Evolutionary conservation across 495 filamentous ascomycete species (phyloP), one percentile per base, ranked within the genome.

Genomic region (Penicillium angulare): DNA sequence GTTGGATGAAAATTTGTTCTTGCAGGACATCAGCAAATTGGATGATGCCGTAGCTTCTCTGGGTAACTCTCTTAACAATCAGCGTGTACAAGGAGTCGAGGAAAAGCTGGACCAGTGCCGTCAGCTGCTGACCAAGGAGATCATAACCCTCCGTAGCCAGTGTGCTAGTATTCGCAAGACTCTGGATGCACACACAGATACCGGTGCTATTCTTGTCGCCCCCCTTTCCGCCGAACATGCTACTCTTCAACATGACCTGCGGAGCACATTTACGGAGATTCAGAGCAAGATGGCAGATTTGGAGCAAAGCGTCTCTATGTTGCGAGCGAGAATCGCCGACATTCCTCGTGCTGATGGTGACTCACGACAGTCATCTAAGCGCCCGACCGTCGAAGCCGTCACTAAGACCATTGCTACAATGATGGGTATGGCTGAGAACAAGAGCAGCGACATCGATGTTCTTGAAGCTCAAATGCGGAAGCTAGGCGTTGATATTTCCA

Each of bases 381-480:
- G 76, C n/a, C 95, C 93, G 2, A 97, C 92, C 0, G 86, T 96
- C 1, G 95, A 97, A 55, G 89, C 90, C 7, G 90, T 97, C 16
- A 82, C 88, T 35, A 87, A 86, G 42, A 97, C 95, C 5, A 95
- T 99, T 53, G 74, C 74, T 44, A 96, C 93, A 47, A 88, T 99
- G 82, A 97, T 91, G 44, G 82, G 72, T 51, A 95, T 97, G 89
- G 86, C 86, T 0, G 88, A 96, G 73, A 85, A 85, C 67, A 87
- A 85, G 62, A 90, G 86, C 64, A 85, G 83, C 38, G 93, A 97
- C 55, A 84, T 97, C 40, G 89, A 95, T 65, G 81, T 95, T 9
- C 77, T 97, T 22, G 93, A 96, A 64, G 80, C 82, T 29, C 88
- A 95, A 56, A 85, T 97, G 73, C 80, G 83, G 22, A 85, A 81